phyloP scores from a whole-genome alignment of 106 monocot species.

The Dendrobium nobile region DNA sequence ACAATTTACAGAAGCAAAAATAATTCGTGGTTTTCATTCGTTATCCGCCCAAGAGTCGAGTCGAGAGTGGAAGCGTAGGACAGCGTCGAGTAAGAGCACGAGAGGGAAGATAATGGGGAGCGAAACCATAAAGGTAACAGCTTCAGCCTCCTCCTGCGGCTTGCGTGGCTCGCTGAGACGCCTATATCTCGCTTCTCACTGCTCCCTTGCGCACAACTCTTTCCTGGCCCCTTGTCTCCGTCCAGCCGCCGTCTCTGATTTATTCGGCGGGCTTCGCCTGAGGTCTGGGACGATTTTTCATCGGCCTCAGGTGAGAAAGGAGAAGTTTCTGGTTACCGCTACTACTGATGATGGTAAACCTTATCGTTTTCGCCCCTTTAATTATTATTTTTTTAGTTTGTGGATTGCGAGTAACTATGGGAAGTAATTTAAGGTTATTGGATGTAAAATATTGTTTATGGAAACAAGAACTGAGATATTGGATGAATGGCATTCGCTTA shows the following conservation, averaged over 20 bases:
- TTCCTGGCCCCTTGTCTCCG: neutral
- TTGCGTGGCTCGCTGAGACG: neutral
- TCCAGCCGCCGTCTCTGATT: neutral
- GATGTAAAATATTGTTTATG: neutral
- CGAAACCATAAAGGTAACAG: constrained; percentile 4
- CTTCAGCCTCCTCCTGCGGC: neutral
- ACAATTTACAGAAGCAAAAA: neutral
- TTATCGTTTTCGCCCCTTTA: neutral
- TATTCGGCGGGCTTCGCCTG: neutral
- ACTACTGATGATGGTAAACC: neutral
- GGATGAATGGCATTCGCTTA: neutral
- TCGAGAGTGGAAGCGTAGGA: neutral
- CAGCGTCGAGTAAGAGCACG: neutral
- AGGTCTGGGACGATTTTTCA: neutral
- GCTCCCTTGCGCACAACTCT: neutral
- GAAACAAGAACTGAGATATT: neutral
- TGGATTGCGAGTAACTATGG: too few species aligned
- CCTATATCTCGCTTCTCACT: neutral
- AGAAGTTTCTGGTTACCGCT: neutral
- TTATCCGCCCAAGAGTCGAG: neutral
- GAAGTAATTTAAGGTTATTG: neutral
- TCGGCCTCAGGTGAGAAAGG: neutral
- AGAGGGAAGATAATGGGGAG: constrained; percentile 1
- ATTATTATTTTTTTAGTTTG: neutral
- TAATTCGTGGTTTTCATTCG: neutral